Evolutionary conservation across 495 filamentous ascomycete species (phyloP), one percentile per base, ranked within the genome.

Genomic region (Penicillium nucicola): DNA sequence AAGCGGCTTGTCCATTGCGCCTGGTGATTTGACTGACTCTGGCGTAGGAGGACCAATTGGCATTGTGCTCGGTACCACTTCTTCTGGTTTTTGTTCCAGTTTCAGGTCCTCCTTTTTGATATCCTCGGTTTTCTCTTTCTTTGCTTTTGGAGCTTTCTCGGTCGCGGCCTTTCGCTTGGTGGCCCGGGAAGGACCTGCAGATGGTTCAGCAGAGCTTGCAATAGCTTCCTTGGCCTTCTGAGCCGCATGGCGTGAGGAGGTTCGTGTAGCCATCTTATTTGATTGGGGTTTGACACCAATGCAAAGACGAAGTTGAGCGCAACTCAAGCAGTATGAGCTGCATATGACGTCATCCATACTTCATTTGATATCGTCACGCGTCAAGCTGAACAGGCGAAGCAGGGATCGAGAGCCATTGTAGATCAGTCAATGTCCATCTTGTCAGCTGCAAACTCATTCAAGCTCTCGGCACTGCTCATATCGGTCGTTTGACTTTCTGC

Each of bases 211-310:
- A 15, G 60, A 48, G 14, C 50, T 48, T 14, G 65, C 41, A 20
- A 77, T 72, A 20, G 71, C 71, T 47, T 75, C 65, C 41, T 77
- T 77, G 6, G 74, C 74, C 48, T 75, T 77, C 42, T 66, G 64
- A 15, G 74, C 72, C 10, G 74, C 74, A 33, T 69, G 65, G 19
- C 74, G 71, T 11, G 68, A 60, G 3, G 71, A 77, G 33, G 72
- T 74, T 46, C 74, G 57, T 35, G 63, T 63, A 18, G 52, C 55
- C 72, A 75, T 75, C 12, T 22, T 54, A 18, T 33, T 7, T 23
- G 35, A 12, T 36, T 19, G 14, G 6, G 13, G 9, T 35, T 11
- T 14, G 30, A 36, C 13, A 5, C 23, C 2, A 20, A 4, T 18
- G 33, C 14, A n/a, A 48, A n/a, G 23, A 35, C 7, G 8, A 23